Conservation (phyloP, 1,139 yeast species). For the Pichia sp. region DNA sequence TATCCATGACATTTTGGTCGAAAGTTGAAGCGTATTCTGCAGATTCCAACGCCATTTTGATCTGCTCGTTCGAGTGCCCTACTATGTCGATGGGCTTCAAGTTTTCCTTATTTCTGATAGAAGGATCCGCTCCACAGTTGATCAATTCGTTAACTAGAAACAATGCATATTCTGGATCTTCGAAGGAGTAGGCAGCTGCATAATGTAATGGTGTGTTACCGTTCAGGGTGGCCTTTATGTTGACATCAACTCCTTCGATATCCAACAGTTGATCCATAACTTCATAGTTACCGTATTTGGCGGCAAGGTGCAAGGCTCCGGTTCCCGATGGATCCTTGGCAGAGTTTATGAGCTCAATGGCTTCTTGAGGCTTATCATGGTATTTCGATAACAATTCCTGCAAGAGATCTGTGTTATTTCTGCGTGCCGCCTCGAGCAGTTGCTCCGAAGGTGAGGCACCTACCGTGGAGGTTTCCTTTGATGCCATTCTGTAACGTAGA, state of each 20-base stretch:
- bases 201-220: constrained; percentile 89
- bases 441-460: constrained; percentile 84
- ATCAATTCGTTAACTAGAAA: constrained; percentile 75
- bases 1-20: constrained; percentile 22
- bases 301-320: constrained; percentile 77
- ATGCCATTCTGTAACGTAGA: neutral
- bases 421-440: constrained; percentile 78
- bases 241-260: constrained; percentile 86
- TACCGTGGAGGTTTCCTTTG: constrained; percentile 19
- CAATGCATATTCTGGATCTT: constrained; percentile 82
- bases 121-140: constrained; percentile 90
- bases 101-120: constrained; percentile 50
- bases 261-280: constrained; percentile 79
- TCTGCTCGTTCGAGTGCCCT: constrained; percentile 45
- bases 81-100: constrained; percentile 69
- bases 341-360: constrained; percentile 62
- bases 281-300: constrained; percentile 79
- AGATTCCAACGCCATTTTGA: constrained; percentile 64
- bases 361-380: constrained; percentile 41
- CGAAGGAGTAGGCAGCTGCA: constrained; percentile 70
- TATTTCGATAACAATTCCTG: constrained; percentile 48
- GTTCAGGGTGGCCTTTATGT: constrained; percentile 64
- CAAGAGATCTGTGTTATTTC: constrained; percentile 79
- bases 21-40: constrained; percentile 52
- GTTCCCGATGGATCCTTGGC: constrained; percentile 80